A percentile compares a stretch with the other conserved stretches of the same genome.
Evolutionary conservation across 2,329 filamentous ascomycete genomes (phyloP).

Genomic region (Arthroderma sp.): DNA sequence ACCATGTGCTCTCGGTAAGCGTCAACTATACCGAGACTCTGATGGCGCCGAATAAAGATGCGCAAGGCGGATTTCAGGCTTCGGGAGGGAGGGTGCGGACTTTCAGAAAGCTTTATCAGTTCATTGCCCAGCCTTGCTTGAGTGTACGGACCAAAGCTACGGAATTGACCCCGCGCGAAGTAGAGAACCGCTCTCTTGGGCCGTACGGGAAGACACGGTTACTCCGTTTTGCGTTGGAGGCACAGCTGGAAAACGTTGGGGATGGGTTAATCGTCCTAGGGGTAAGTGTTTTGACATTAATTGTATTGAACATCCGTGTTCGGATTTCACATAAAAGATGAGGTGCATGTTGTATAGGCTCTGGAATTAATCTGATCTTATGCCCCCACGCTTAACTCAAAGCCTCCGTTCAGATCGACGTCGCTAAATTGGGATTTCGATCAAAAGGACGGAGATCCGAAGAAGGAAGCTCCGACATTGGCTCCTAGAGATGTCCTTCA

Average conservation of each 20-base stretch:
- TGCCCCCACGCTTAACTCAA: constrained; percentile 39
- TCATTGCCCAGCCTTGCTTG: constrained; percentile 79
- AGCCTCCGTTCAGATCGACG: constrained; percentile 41
- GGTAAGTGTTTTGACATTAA: constrained; percentile 26
- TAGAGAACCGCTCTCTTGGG: constrained; percentile 35
- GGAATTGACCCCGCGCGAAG: constrained; percentile 40
- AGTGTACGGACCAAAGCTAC: constrained; percentile 85
- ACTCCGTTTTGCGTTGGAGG: constrained; percentile 65
- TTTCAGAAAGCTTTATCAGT: constrained; percentile 93
- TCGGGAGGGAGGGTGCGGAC: constrained; percentile 58
- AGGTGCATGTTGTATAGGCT: background rate
- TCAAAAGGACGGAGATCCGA: constrained; percentile 7
- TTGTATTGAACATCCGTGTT: background rate
- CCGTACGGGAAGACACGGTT: constrained; percentile 34
- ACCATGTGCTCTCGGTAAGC: constrained; percentile 84
- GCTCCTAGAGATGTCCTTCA: constrained; percentile 53
- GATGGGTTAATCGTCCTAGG: constrained; percentile 73
- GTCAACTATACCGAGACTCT: constrained; percentile 87
- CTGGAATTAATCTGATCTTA: constrained; percentile 14
- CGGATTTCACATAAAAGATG: background rate
- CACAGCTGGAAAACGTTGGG: constrained; percentile 88
- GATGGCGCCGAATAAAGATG: constrained; percentile 20
- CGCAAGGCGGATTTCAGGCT: constrained; percentile 33
- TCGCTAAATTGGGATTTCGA: constrained; percentile 45
- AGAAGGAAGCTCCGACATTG: constrained; percentile 36